Evolutionary conservation across 306 rosid species (phyloP).

Genomic region (Acacia confusa): DNA sequence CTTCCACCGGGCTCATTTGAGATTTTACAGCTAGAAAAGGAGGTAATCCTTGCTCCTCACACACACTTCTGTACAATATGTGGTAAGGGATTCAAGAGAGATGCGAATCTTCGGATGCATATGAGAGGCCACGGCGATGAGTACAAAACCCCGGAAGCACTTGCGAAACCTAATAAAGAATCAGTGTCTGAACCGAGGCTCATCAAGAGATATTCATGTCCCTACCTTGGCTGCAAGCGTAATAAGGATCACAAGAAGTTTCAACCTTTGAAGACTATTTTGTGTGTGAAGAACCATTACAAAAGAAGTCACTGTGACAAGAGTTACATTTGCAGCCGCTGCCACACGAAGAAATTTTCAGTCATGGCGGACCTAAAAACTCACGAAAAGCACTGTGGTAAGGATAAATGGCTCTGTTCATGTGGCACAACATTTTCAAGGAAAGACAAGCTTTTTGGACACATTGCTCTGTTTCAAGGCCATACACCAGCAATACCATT

Average conservation of each 20-base stretch:
- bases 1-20: conserved; percentile 93
- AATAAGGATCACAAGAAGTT: conserved; percentile 94
- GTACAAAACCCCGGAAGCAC: conserved; percentile 98
- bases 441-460: conserved; percentile 99
- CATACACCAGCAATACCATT: conserved; percentile 94
- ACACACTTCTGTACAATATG: conserved; percentile 96
- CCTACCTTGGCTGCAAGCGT: conserved; percentile 90
- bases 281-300: conserved; percentile 98
- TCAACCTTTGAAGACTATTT: conserved; percentile 91
- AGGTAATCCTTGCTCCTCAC: conserved; percentile 98
- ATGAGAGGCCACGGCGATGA: conserved; percentile 99
- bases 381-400: conserved; percentile 98
- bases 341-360: conserved; percentile 91
- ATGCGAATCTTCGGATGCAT: conserved; percentile 97
- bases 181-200: conserved; percentile 60
- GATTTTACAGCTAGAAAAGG: conserved; percentile 90
- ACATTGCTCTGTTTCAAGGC: conserved; percentile 95
- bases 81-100: conserved; percentile 99
- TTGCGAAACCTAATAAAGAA: conserved; percentile 87
- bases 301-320: conserved; percentile 99
- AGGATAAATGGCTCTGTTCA: conserved; percentile 97
- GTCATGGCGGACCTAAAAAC: conserved; percentile 98
- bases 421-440: conserved; percentile 99
- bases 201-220: conserved; percentile 95
- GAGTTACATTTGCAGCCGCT: conserved; percentile 92